Percentiles rank a stretch among this genome's conserved stretches.
phyloP scores from a whole-genome alignment of 768 basidiomycete genomes.

The Galerina marginata region DNA sequence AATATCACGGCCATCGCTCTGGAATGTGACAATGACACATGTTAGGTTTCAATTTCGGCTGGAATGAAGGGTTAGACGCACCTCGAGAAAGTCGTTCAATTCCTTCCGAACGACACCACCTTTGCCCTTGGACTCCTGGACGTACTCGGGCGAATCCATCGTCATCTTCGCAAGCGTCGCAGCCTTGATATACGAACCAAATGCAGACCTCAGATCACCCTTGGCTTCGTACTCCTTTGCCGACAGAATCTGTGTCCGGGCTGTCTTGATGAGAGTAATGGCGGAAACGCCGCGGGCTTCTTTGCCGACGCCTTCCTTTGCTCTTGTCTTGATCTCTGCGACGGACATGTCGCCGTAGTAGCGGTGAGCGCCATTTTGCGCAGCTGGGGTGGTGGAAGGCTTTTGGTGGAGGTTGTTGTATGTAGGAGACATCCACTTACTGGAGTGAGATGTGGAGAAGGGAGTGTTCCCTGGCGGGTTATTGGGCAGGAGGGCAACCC shows the following conservation, averaged over 20 bases:
- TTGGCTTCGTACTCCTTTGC: conserved; percentile 59
- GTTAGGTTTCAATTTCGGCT: neutral
- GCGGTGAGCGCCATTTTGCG: conserved; percentile 25
- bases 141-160: conserved; percentile 65
- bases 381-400: conserved; percentile 27
- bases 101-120: conserved; percentile 63
- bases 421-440: conserved; percentile 31
- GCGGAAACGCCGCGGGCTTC: conserved; percentile 65
- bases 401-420: conserved; percentile 22
- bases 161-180: conserved; percentile 62
- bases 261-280: conserved; percentile 63
- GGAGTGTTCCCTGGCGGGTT: conserved; percentile 26
- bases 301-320: conserved; percentile 51
- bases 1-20: conserved; percentile 48
- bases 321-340: conserved; percentile 49
- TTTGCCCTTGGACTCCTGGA: conserved; percentile 53
- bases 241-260: conserved; percentile 57
- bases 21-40: neutral
- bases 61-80: conserved; percentile 36
- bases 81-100: conserved; percentile 68
- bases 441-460: conserved; percentile 34
- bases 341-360: conserved; percentile 43
- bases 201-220: conserved; percentile 67
- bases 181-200: conserved; percentile 64
- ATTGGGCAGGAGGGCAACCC: conserved; percentile 29